phyloP scores from a whole-genome alignment of 129 eudicot species.

The Helianthus annuus region HanXRQr2.0-SUNRISE NC_035435.2:26321884-26322383 shows the following conservation, averaged over 20 bases:
- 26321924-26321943: background rate
- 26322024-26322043: background rate
- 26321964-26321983: background rate
- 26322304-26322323: conserved; percentile 39
- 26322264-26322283: conserved; percentile 65
- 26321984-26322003: background rate
- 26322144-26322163: conserved; percentile 78
- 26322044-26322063: background rate
- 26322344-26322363: conserved; percentile 16
- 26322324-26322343: background rate
- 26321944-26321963: background rate
- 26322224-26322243: conserved; percentile 4
- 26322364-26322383: conserved; percentile 16
- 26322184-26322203: background rate
- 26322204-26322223: background rate
- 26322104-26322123: conserved; percentile 91
- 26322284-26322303: conserved; percentile 74
- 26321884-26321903: background rate
- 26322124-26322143: conserved; percentile 86
- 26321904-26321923: background rate
- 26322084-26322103: conserved; percentile 96
- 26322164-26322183: conserved; percentile 59
- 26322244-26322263: conserved; percentile 71
- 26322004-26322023: background rate
- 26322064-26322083: background rate